phyloP scores from a whole-genome alignment of 2,329 filamentous ascomycete species.

The Ambrosiella xylebori region DNA sequence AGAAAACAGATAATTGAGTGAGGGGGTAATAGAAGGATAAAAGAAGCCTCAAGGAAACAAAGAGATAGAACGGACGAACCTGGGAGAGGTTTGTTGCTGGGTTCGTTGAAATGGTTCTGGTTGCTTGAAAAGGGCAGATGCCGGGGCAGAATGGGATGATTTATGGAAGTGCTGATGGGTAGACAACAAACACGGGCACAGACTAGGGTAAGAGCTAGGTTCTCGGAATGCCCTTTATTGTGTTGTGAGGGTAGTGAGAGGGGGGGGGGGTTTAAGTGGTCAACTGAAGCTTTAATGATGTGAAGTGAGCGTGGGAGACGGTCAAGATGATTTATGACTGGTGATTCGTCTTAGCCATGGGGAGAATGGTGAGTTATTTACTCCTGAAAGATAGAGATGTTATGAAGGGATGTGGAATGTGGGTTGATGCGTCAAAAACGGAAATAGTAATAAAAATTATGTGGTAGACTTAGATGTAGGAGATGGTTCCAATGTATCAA shows the following conservation, averaged over 20 bases:
- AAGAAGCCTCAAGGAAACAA: background rate
- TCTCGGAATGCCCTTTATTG: slow-evolving; percentile 1
- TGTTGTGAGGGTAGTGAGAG: background rate
- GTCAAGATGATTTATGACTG: background rate
- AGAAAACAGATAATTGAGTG: background rate
- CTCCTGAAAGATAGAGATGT: too few relatives aligned
- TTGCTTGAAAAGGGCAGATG: background rate
- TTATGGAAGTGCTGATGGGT: background rate
- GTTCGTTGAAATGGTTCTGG: background rate
- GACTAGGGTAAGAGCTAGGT: background rate
- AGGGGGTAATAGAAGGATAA: background rate
- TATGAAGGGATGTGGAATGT: too few relatives aligned
- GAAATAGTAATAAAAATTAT: too few relatives aligned
- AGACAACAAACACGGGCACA: background rate
- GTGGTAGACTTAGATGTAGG: too few relatives aligned
- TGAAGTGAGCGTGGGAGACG: background rate
- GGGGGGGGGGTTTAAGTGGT: background rate
- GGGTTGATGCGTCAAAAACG: too few relatives aligned
- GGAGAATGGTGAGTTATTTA: too few relatives aligned
- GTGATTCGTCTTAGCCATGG: too few relatives aligned
- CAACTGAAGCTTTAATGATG: background rate
- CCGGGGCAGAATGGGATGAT: background rate
- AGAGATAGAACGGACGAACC: background rate
- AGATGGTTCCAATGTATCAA: too few relatives aligned
- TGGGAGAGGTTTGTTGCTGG: background rate